phyloP scores from a whole-genome alignment of 2,329 filamentous ascomycete species.

The Epicoccum sorghinum region DNA sequence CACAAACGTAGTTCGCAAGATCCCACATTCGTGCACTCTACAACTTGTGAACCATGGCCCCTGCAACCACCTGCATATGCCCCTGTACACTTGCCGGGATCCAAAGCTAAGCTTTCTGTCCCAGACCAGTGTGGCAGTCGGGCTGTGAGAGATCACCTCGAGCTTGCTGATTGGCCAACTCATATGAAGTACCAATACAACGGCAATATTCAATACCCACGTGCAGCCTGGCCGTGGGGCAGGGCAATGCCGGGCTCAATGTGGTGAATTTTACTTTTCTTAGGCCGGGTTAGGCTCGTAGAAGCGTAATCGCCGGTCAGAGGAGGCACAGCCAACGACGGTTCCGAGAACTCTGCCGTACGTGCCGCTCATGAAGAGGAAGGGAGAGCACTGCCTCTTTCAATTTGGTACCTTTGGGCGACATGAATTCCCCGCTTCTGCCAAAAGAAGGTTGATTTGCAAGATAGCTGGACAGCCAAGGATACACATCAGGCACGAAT shows the following conservation, averaged over 20 bases:
- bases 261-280: slow-evolving; percentile 7
- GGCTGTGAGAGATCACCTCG: neutral
- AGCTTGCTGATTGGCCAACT: slow-evolving; percentile 3
- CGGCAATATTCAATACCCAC: slow-evolving; percentile 10
- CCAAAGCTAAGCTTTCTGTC: slow-evolving; percentile 6
- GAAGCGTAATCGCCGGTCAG: slow-evolving; percentile 1
- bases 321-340: neutral
- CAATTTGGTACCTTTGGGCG: slow-evolving; percentile 1
- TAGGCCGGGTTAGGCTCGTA: neutral
- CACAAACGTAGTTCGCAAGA: neutral
- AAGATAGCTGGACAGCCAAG: neutral
- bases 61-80: slow-evolving; percentile 10
- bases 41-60: slow-evolving; percentile 4
- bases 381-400: slow-evolving; percentile 10
- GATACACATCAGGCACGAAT: neutral
- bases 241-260: slow-evolving; percentile 1
- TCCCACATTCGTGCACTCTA: neutral
- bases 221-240: slow-evolving; percentile 4
- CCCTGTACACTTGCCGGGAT: neutral
- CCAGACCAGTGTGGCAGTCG: neutral
- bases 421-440: neutral
- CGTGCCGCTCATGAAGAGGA: neutral
- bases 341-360: neutral
- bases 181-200: slow-evolving; percentile 12
- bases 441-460: neutral